Base-by-base conservation (phyloP, 257 asterid species). In the Penstemon barbatus region DNA sequence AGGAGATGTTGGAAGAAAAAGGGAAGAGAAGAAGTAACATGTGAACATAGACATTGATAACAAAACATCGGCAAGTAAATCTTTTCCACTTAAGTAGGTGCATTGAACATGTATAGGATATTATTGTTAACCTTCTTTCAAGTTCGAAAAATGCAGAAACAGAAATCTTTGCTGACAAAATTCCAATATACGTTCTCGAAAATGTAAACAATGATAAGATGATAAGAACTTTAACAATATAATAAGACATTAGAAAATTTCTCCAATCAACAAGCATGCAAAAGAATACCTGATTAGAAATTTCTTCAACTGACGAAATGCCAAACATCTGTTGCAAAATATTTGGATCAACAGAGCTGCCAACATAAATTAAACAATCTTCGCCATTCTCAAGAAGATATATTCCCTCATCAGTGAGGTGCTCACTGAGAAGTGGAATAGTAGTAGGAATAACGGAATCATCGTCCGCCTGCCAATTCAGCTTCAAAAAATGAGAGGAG, bases 311-410 rank as follows among this genome's bases (percentile, higher is more conserved):
- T 19, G 98, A 89, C 43, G 95, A 86, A 78, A 89, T 66, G 74
- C 96, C 89, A 55, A 94, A 88, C 75, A 94, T 68, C 79, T 89
- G 80, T 48, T 68, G 83, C 81, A 91, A 53, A 61, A 80, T 70
- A 76, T 80, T 77, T 65, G 85, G 81, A 66, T 76, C 78, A n/a
- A 75, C 99, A 25, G 86, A 83, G 69, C 71, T 83, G 63, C 99
- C 98, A 69, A 84, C 85, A 80, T 82, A 94, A 64, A 94, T 89
- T 65, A 89, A 81, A 72, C 98, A 91, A 81, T 94, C 99, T 73
- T 80, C 89, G 36, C 99, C 98, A 66, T 87, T 94, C 86, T 94
- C 99, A 63, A 94, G 96, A 78, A 91, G 95, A 83, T 91, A 94
- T 73, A 91, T 79, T 51, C 97, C 99, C n/a, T 87, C 87, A 50